Evolutionary conservation across 179 eudicot genomes (phyloP).

Genomic region (Spergularia azorica): DNA sequence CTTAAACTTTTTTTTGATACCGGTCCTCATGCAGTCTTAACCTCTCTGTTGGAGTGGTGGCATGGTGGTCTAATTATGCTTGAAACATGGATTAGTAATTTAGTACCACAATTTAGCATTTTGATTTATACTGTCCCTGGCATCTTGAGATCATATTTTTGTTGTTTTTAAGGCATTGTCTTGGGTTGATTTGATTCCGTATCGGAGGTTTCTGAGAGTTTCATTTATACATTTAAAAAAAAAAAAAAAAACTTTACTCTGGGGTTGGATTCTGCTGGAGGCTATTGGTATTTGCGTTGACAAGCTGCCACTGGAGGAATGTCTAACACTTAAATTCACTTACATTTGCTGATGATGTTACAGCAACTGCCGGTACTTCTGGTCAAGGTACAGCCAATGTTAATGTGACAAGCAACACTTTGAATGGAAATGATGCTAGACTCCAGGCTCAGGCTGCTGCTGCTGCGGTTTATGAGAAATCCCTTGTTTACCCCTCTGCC

Average conservation of each 20-base stretch:
- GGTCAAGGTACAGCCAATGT: constrained; percentile 55
- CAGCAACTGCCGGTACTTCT: constrained; percentile 46
- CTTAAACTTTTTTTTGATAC: not conserved
- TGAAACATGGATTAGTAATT: not conserved
- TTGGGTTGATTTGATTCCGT: not conserved
- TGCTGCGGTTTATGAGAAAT: constrained; percentile 80
- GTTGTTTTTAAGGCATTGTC: not conserved
- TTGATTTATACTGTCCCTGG: not conserved
- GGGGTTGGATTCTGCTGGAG: not conserved
- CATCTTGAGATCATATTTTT: not conserved
- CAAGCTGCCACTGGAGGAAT: not conserved
- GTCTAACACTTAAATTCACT: constrained; percentile 8
- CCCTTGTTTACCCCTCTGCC: constrained; percentile 84
- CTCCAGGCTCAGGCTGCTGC: constrained; percentile 96
- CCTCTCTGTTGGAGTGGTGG: not conserved
- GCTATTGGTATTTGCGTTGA: constrained; percentile 4
- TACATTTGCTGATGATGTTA: constrained; percentile 8
- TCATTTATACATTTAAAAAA: not conserved
- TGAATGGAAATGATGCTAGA: constrained; percentile 64
- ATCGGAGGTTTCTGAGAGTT: not conserved
- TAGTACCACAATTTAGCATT: not conserved
- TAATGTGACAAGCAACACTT: constrained; percentile 37
- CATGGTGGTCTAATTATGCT: constrained; percentile 3
- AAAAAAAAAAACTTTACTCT: not conserved
- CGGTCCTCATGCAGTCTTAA: not conserved